Conservation (phyloP, 2,329 filamentous ascomycete species). For the Drechslerella dactyloides region DNA sequence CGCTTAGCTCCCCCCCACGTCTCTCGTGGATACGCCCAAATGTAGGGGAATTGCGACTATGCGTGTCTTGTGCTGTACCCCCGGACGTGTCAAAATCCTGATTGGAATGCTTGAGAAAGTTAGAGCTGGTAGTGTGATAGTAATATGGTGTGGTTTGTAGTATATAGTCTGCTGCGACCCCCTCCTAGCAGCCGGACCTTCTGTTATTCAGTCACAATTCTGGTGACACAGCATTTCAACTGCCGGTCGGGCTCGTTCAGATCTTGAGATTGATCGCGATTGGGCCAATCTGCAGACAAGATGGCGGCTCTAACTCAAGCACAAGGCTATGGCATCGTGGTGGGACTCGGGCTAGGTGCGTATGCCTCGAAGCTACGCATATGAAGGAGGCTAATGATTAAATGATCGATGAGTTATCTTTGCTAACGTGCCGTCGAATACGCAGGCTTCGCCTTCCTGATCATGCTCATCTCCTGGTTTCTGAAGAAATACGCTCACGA, state of each 20-base stretch:
- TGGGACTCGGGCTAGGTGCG: constrained; percentile 46
- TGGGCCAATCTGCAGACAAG: constrained; percentile 25
- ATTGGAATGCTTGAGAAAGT: constrained; percentile 30
- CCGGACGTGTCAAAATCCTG: constrained; percentile 29
- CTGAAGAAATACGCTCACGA: constrained; percentile 62
- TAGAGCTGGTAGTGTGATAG: constrained; percentile 13
- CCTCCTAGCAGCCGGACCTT: constrained; percentile 15
- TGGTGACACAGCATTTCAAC: constrained; percentile 35
- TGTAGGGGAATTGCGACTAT: constrained; percentile 39
- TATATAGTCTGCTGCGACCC: constrained; percentile 46
- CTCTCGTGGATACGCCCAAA: constrained; percentile 22
- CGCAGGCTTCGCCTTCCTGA: constrained; percentile 47
- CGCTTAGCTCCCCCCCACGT: constrained; percentile 40
- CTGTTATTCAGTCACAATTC: constrained; percentile 23
- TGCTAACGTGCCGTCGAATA: constrained; percentile 12
- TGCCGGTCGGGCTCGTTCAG: constrained; percentile 23
- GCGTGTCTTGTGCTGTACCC: constrained; percentile 5
- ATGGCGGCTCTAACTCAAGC: constrained; percentile 41
- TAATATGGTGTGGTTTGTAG: no score
- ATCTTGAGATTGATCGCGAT: constrained; percentile 19
- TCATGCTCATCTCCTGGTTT: constrained; percentile 50
- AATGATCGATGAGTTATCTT: no score
- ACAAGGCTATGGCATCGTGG: constrained; percentile 48
- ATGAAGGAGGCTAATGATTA: neutral
- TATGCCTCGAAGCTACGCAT: neutral